phyloP scores from a whole-genome alignment of 2,329 filamentous ascomycete genomes.

The Trichoderma sp. region DNA sequence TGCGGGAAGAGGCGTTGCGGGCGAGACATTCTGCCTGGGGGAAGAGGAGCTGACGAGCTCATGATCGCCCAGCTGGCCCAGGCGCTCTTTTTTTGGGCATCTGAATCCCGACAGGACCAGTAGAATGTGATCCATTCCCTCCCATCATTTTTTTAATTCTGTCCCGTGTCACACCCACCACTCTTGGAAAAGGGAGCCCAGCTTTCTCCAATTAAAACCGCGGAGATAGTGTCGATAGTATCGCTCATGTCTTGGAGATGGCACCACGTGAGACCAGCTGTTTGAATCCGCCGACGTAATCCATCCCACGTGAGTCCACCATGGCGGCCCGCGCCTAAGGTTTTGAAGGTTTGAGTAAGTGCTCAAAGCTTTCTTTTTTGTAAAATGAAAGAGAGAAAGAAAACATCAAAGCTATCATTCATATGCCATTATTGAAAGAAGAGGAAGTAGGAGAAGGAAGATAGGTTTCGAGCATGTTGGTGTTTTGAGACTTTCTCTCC shows the following conservation, averaged over 20 bases:
- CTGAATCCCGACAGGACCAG: background rate
- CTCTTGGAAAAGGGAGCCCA: background rate
- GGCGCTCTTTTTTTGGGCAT: background rate
- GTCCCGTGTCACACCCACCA: background rate
- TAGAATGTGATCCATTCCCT: background rate
- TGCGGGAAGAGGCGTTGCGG: background rate
- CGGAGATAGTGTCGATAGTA: conserved; percentile 6
- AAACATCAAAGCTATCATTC: background rate
- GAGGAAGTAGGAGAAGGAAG: background rate
- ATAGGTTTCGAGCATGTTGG: background rate
- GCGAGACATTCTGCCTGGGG: background rate
- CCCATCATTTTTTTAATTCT: background rate
- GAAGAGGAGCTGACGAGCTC: background rate
- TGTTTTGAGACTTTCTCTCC: background rate
- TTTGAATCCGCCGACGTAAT: conserved; percentile 22
- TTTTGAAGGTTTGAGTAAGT: background rate
- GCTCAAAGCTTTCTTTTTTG: background rate
- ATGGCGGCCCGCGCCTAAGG: background rate
- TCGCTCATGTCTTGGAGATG: background rate
- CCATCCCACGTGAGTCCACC: conserved; percentile 24
- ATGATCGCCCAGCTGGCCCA: background rate
- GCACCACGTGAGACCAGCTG: conserved; percentile 23
- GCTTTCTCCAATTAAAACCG: conserved; percentile 4
- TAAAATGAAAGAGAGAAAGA: background rate
- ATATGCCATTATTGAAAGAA: background rate